Percentiles rank a stretch among this genome's conserved stretches.
phyloP scores from a whole-genome alignment of 2,329 filamentous ascomycete genomes.

The Coniochaeta pulveracea region DNA sequence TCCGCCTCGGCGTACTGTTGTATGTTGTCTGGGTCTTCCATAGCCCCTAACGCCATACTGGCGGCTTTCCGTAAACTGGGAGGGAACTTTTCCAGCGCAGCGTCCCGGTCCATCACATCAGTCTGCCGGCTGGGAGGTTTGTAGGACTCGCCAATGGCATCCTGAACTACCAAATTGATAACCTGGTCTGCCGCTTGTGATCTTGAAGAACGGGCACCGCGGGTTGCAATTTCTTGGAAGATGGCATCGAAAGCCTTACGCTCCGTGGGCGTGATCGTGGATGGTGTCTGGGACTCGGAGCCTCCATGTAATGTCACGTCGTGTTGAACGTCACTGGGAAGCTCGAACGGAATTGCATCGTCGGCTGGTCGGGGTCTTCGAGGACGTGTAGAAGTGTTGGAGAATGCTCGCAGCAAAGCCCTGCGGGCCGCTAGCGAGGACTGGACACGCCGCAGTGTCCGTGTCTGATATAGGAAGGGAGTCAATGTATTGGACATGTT shows the following conservation, averaged over 20 bases:
- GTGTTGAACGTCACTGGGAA: conserved; percentile 24
- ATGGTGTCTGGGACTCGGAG: conserved; percentile 14
- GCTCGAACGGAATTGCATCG: conserved; percentile 41
- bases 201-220: background rate
- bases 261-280: conserved; percentile 48
- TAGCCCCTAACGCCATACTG: conserved; percentile 22
- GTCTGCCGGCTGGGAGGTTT: conserved; percentile 9
- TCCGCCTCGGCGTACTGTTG: too few relatives aligned
- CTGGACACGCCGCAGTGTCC: conserved; percentile 39
- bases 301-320: conserved; percentile 13
- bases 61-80: conserved; percentile 27
- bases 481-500: conserved; percentile 39
- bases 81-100: conserved; percentile 27
- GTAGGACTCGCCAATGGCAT: conserved; percentile 11
- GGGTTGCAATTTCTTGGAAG: conserved; percentile 43
- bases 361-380: background rate
- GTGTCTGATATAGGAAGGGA: conserved; percentile 64
- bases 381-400: conserved; percentile 12
- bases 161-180: conserved; percentile 17
- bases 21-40: conserved; percentile 9
- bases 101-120: conserved; percentile 17
- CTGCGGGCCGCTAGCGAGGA: conserved; percentile 9
- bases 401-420: too few relatives aligned
- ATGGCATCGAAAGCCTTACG: conserved; percentile 37
- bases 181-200: conserved; percentile 2